Evolutionary conservation across 2,329 filamentous ascomycete genomes (phyloP), one percentile per base, ranked within the genome.

Genomic region (Fusarium concolor): DNA sequence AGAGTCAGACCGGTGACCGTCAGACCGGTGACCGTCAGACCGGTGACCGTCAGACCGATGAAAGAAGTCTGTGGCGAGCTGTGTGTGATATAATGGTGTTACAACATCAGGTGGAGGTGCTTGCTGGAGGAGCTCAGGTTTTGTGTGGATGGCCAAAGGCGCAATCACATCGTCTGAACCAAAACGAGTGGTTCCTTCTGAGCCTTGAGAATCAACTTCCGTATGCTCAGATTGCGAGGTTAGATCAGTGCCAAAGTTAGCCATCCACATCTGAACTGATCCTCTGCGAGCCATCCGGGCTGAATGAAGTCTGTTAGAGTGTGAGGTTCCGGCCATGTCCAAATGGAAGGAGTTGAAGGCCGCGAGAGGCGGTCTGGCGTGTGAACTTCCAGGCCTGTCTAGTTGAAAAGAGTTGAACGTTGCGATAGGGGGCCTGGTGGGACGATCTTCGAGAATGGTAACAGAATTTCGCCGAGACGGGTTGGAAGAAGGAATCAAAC

Each of bases 401-500:
- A 62, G 10, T 3, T 61, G 46, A 2, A 73, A 54, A 3, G 65
- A 67, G 44, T 61, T 71, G 14, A 67, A 50, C 2, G 72, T 73
- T 6, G 68, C 55, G 1, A 69, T 28, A 2, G 72, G 67, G 17
- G 56, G 63, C 6, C 68, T 57, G 4, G 61, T 31, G 4, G 38
- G 39, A 12, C 54, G 51, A n/a, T 68, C 64, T 20, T 71, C 65
- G 15, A 29, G 24, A 5, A 49, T n/a, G 4, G 45, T 41, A 7
- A 54, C 44, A 1, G 63, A 68, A 26, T 55, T 62, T 24, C 51
- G 56, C 3, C 64, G 67, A 14, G 59, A 67, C 9, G 72, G 33
- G 6, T 75, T 73, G 2, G 75, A 71, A 1, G 76, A 76, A 1
- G 76, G 67, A 3, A 80, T 71, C 2, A 80, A 62, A 2, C 78